phyloP scores from a whole-genome alignment of 352 stramenopile genomes.

The Thalassiosira delicatula region DNA sequence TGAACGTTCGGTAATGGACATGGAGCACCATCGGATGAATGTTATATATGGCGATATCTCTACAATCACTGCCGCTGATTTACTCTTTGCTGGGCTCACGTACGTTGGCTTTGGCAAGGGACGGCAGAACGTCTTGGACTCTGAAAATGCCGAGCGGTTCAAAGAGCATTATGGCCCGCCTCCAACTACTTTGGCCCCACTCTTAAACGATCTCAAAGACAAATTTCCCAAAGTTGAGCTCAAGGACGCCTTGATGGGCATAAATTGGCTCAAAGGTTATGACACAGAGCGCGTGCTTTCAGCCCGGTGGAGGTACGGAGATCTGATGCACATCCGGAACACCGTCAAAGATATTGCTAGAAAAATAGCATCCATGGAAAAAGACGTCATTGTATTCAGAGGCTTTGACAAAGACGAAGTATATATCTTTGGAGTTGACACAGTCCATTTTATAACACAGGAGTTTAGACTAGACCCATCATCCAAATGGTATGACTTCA shows the following conservation, averaged over 20 bases:
- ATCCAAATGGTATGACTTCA: conserved; percentile 26
- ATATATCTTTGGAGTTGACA: conserved; percentile 9
- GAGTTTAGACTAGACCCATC: conserved; percentile 28
- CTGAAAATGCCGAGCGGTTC: conserved; percentile 15
- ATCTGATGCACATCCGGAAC: conserved; percentile 10
- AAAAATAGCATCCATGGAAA: neutral
- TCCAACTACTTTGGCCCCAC: conserved; percentile 5
- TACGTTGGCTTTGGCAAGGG: conserved; percentile 29
- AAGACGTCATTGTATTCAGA: conserved; percentile 2
- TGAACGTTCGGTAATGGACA: too few species aligned
- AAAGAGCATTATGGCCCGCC: conserved; percentile 28
- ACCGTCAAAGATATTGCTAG: conserved; percentile 9
- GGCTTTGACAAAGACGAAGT: neutral
- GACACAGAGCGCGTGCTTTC: conserved; percentile 15
- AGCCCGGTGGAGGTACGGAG: conserved; percentile 21
- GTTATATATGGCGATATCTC: too few species aligned
- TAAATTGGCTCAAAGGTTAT: conserved; percentile 23
- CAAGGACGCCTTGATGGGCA: conserved; percentile 24
- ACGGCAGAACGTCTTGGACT: neutral
- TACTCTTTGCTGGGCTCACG: conserved; percentile 8
- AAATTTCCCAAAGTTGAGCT: conserved; percentile 5
- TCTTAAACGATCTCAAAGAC: conserved; percentile 10
- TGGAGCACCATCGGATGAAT: too few species aligned
- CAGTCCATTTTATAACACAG: conserved; percentile 6
- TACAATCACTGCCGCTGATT: conserved; percentile 5